A percentile compares a stretch with the other conserved stretches of the same genome.
Evolutionary conservation across 495 filamentous ascomycete genomes (phyloP).

Genomic region (Aspergillus nidulans): DNA sequence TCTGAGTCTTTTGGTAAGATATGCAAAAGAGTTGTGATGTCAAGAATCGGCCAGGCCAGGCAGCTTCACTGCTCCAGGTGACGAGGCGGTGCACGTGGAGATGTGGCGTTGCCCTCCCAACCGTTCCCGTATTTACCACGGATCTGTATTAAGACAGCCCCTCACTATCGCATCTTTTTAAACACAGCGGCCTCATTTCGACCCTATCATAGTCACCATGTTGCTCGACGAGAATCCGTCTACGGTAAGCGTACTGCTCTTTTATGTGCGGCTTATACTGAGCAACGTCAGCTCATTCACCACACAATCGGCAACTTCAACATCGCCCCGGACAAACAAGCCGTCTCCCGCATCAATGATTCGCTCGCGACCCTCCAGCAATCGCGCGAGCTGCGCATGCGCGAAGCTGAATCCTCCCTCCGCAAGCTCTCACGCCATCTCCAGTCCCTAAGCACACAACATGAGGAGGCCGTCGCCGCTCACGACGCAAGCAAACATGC

Average conservation of each 20-base stretch:
- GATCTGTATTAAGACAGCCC: slow-evolving; percentile 17
- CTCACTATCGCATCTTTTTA: too few relatives aligned
- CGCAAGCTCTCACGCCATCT: slow-evolving; percentile 71
- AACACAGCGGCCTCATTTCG: neutral
- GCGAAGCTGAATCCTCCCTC: slow-evolving; percentile 65
- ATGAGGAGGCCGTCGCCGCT: slow-evolving; percentile 62
- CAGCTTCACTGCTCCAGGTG: slow-evolving; percentile 1
- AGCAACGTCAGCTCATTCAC: slow-evolving; percentile 67
- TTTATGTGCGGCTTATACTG: slow-evolving; percentile 9
- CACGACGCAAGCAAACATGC: slow-evolving; percentile 77
- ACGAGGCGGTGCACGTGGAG: slow-evolving; percentile 39
- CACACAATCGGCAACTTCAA: slow-evolving; percentile 93
- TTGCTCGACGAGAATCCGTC: slow-evolving; percentile 95
- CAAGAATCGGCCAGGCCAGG: slow-evolving; percentile 1
- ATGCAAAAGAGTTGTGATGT: slow-evolving; percentile 1
- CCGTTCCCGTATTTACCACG: slow-evolving; percentile 25
- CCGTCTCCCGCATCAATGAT: slow-evolving; percentile 80
- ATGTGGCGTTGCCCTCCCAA: slow-evolving; percentile 51
- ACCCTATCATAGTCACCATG: slow-evolving; percentile 53
- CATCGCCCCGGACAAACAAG: slow-evolving; percentile 78
- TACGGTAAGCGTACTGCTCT: slow-evolving; percentile 50
- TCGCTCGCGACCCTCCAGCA: slow-evolving; percentile 74
- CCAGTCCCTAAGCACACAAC: slow-evolving; percentile 60
- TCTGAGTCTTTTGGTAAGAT: neutral
- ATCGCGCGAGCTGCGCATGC: slow-evolving; percentile 70